Base-by-base conservation (phyloP, 768 basidiomycete genomes). In the Suillus bovinus region DNA sequence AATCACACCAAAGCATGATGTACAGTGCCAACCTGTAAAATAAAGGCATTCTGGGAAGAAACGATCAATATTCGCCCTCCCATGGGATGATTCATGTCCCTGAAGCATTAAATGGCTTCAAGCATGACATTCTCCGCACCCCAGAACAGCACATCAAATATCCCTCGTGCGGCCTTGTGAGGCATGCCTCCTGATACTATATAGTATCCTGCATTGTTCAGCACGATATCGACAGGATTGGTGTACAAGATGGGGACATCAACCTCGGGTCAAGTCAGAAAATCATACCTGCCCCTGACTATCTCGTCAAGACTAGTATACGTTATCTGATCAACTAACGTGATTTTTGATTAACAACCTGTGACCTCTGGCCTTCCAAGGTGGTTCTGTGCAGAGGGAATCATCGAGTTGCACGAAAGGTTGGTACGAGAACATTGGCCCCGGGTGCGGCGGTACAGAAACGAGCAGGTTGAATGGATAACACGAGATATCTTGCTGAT, bases 81-180 rank as follows among this genome's bases (percentile, higher is more conserved):
- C 27, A 63, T 62, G 11, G 77, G 72, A 3, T 61, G 69, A 59
- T 80, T 80, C 3, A 72, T 58, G 22, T 80, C 78, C 22, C 78
- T 71, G 67, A 80, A 77, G 60, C 72, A 70, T 38, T 55, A 59
- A 29, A 79, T 62, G 11, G 79, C 78, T 61, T 73, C 74, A 39
- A 47, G 68, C 58, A 71, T 74, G 10, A 77, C 73, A 38, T 66
- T 68, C 16, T 61, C 63, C 8, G 75, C 71, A 41, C 75, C 73
- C 76, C 74, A 76, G 59, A 71, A 71, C 59, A 74, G 64, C 60
- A 71, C 70, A 47, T 81, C 80, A 60, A 82, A 80, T 67, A 76
- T 60, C 33, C 64, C 66, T 92, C 94, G n/a, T 82, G 93, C 47
- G 76, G 93, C 60, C 83, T 93, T 59, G 89, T 96, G 61, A 91